Percentiles rank a stretch among this genome's conserved stretches.
These are phyloP conservation scores for Xerocomus minutiporus DNA, from an alignment of 1,284 basidiomycete genomes.

Conservation along the genomic window DNA sequence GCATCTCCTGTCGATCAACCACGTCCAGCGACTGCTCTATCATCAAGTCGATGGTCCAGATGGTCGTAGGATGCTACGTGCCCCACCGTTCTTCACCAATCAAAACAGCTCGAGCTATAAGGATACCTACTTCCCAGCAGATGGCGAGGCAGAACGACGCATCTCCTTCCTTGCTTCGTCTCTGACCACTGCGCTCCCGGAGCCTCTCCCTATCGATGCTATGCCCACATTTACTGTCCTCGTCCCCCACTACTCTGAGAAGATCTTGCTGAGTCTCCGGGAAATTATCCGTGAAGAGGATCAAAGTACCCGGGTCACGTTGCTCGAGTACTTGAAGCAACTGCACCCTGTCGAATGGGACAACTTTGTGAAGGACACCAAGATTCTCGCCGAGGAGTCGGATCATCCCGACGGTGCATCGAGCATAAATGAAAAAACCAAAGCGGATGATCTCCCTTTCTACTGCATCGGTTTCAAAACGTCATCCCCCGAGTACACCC, in stretches of 20 bases:
- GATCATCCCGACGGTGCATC: slow-evolving; percentile 56
- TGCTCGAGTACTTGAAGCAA: slow-evolving; percentile 97
- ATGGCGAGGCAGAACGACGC: slow-evolving; percentile 92
- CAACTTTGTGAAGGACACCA: slow-evolving; percentile 99
- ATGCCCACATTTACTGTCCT: slow-evolving; percentile 98
- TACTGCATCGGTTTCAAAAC: slow-evolving; percentile 99
- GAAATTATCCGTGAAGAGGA: slow-evolving; percentile 98
- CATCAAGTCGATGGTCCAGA: slow-evolving; percentile 88
- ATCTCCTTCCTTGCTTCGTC: slow-evolving; percentile 97
- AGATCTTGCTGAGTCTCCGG: slow-evolving; percentile 87
- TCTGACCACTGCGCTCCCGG: slow-evolving; percentile 87
- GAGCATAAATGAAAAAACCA: slow-evolving; percentile 73
- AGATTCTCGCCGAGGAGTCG: slow-evolving; percentile 95
- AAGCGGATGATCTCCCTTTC: slow-evolving; percentile 94
- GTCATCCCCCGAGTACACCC: slow-evolving; percentile 96
- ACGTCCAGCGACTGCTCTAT: slow-evolving; percentile 90
- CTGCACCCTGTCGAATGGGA: slow-evolving; percentile 99
- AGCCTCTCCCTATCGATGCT: slow-evolving; percentile 88
- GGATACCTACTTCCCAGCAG: slow-evolving; percentile 85
- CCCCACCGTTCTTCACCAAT: slow-evolving; percentile 93
- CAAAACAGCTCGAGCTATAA: slow-evolving; percentile 73
- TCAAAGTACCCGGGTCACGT: slow-evolving; percentile 90
- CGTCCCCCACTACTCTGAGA: slow-evolving; percentile 95
- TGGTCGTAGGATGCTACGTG: slow-evolving; percentile 84
- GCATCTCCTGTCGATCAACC: slow-evolving; percentile 90